Base-by-base conservation (phyloP, 2,329 filamentous ascomycete genomes). In the Verticillium albo-atrum region DNA sequence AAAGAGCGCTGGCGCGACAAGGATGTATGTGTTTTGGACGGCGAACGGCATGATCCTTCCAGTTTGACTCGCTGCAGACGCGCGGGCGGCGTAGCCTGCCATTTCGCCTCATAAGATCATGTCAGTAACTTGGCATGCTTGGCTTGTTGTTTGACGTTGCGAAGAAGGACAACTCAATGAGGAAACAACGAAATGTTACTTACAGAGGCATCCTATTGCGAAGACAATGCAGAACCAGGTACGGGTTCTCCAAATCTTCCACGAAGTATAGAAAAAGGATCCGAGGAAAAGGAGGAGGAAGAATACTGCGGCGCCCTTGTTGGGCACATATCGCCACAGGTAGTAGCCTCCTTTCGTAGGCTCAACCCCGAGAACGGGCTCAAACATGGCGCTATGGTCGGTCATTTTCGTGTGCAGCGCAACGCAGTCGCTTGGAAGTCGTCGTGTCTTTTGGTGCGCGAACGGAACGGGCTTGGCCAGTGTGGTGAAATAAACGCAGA, bases 211-310 rank as follows among this genome's bases (percentile, higher is more conserved):
- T 6, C 77, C 78, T 4, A 77, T 62, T 3, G 75, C 58, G 60
- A 80, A 76, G 0, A 75, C 68, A 5, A 74, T 68, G 61, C 78
- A 80, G 63, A 78, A 82, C 74, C 76, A 80, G 30, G 76, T 77
- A 34, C 73, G 70, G 7, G 72, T 72, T 27, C 69, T 75, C n/a
- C 74, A 60, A 25, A 80, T 70, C 55, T 74, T 74, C 61, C 68
- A 75, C 4, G 65, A 79, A 79, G 27, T 64, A 62, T 4, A 65
- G 57, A 2, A 77, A 77, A 6, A 74, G 63, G 1, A 73, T 47
- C 30, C 30, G 17, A 66, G 53, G 63, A 82, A 81, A 3, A 82
- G 61, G 27, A 74, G 57, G 2, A 71, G 64, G 57, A 81, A 79
- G 3, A 77, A 68, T 9, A 75, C 61, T 1, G 77, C 79, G 0